Base-by-base conservation (phyloP, 495 filamentous ascomycete genomes). In the Xylaria sp. region DNA sequence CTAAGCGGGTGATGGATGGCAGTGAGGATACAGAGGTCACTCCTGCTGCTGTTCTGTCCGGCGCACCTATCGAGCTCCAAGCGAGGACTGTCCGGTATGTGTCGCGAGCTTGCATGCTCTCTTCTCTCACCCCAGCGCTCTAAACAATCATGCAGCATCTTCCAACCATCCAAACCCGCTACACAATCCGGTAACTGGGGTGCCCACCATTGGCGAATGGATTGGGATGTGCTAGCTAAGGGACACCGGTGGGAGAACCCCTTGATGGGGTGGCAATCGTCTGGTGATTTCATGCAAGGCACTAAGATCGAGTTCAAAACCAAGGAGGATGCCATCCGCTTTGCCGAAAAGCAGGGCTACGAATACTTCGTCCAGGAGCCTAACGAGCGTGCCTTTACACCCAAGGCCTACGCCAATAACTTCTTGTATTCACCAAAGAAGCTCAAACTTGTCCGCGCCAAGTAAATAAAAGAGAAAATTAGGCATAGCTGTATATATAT, bases 321-420 rank as follows among this genome's bases (percentile, higher is more conserved):
- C 63, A 98, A 97, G 87, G 95, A 99, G 80, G 95, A 97, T 76
- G 96, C 96, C 72, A 95, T 99, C 73, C 80, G 85, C 21, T 99
- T 99, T 77, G 96, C 96, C 24, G 91, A 97, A 85, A 99, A 97
- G 88, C 97, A 99, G 79, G 96, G 97, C 44, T 99, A 98, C 78
- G 95, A 98, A 77, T 99, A 98, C 81, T 98, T 97, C 81, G 93
- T 98, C 26, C 96, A 98, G 85, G 96, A 98, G 83, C 95, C 95
- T 6, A 98, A 97, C 76, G 88, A 89, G 83, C 87, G 96, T 79
- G 90, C 88, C 71, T 90, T 97, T 70, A 85, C 90, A 14, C 93
- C 94, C 52, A 98, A 99, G 86, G 91, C 93, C 57, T 99, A 99
- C 82, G 94, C 96, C 43, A 96, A 97, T 81, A 97, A 98, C 85